These are phyloP conservation scores for Candida michaelii DNA, from an alignment of 805 yeast genomes.

Conservation along the genomic window DNA sequence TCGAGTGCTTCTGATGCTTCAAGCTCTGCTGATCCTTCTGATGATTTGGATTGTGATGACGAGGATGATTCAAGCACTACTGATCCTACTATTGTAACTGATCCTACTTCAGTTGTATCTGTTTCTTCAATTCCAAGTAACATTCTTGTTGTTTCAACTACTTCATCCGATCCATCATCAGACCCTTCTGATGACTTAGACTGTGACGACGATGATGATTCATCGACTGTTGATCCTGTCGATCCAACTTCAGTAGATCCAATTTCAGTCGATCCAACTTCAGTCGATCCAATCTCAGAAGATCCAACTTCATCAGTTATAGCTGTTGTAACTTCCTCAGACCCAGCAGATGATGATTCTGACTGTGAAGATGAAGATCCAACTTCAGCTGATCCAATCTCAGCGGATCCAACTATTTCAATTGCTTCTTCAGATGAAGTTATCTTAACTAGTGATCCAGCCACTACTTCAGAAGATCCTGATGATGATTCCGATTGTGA, in stretches of 20 bases:
- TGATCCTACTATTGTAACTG: too few relatives aligned
- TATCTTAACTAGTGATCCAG: too few relatives aligned
- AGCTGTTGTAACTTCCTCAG: slow-evolving; percentile 9
- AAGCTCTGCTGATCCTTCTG: slow-evolving; percentile 1
- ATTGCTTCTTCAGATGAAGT: not conserved
- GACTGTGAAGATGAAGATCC: slow-evolving; percentile 15
- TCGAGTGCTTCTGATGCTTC: not conserved
- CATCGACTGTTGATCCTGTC: not conserved
- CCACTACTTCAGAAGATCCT: slow-evolving; percentile 4
- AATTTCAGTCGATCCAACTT: not conserved
- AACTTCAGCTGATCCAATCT: slow-evolving; percentile 7
- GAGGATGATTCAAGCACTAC: slow-evolving; percentile 3
- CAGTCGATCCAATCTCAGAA: not conserved
- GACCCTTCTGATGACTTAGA: slow-evolving; percentile 8
- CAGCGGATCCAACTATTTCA: too few relatives aligned
- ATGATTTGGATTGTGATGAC: slow-evolving; percentile 17
- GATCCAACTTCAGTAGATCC: not conserved
- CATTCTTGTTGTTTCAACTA: too few relatives aligned
- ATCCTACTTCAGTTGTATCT: slow-evolving; percentile 6
- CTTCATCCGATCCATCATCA: too few relatives aligned
- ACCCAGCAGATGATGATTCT: slow-evolving; percentile 18
- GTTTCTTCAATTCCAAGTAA: too few relatives aligned
- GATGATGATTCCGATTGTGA: slow-evolving; percentile 19
- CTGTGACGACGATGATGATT: slow-evolving; percentile 13
- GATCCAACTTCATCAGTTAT: not conserved